Percentiles rank a stretch among this genome's conserved stretches.
These are phyloP conservation scores for Bolboschoenoplectus hybrid DNA, from an alignment of 202 grass and related monocot species.

Conservation along the genomic window DNA sequence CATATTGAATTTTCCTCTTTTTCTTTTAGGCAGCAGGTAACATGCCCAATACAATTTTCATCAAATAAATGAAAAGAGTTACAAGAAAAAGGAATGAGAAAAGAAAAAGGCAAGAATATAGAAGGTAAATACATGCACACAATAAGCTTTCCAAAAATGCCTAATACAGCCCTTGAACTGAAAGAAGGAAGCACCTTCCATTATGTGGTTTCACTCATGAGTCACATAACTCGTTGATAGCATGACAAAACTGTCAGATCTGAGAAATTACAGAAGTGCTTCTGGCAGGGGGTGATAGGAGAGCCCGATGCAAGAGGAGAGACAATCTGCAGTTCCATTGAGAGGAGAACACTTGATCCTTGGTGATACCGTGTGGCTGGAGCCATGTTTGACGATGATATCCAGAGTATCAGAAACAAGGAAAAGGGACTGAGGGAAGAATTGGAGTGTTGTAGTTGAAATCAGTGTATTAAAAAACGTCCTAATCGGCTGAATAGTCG, in stretches of 20 bases:
- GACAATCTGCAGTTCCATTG: not conserved
- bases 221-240: not conserved
- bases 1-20: not conserved
- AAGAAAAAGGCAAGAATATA: not conserved
- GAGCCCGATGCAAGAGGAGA: not conserved
- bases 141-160: not conserved
- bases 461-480: too few species aligned
- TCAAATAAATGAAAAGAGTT: not conserved
- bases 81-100: not conserved
- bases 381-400: not conserved
- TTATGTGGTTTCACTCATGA: constrained; percentile 1
- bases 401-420: not conserved
- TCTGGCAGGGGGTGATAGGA: not conserved
- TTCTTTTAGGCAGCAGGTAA: not conserved
- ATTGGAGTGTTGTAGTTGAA: not conserved
- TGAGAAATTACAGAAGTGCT: not conserved
- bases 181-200: not conserved
- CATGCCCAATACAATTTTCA: constrained; percentile 10
- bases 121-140: not conserved
- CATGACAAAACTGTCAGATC: not conserved
- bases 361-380: not conserved
- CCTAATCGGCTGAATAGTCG: too few species aligned
- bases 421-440: not conserved
- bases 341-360: not conserved
- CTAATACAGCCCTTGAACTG: not conserved